Percentiles rank a stretch among this genome's conserved stretches.
Evolutionary conservation across 768 basidiomycete genomes (phyloP).

Genomic region (Panellus pusillus): DNA sequence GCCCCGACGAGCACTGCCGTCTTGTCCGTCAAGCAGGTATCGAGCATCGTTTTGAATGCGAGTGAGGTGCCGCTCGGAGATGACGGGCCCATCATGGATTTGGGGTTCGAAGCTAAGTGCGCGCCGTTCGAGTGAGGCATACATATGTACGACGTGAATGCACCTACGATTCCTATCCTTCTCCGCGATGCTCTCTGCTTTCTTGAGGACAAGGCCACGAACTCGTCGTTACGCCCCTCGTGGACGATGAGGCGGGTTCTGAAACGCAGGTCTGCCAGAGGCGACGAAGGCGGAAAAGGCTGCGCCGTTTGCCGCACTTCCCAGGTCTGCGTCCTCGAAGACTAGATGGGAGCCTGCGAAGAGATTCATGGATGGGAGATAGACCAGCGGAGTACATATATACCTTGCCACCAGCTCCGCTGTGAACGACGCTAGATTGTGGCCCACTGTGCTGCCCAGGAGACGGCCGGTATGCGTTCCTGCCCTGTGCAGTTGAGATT

Average conservation of each 20-base stretch:
- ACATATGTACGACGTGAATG: neutral
- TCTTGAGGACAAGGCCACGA: constrained; percentile 59
- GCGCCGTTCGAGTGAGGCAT: neutral
- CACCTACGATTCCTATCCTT: constrained; percentile 76
- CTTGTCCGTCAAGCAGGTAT: constrained; percentile 26
- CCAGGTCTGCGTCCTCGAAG: constrained; percentile 75
- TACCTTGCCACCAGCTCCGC: constrained; percentile 86
- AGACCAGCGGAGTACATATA: too few species aligned
- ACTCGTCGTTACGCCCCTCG: constrained; percentile 65
- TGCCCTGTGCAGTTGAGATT: constrained; percentile 44
- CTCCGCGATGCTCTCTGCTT: constrained; percentile 58
- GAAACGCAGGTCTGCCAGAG: constrained; percentile 90
- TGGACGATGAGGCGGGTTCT: constrained; percentile 80
- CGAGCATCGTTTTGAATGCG: constrained; percentile 63
- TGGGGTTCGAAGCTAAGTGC: constrained; percentile 60
- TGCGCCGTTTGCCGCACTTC: constrained; percentile 76
- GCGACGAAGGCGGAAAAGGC: constrained; percentile 86
- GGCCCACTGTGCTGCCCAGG: constrained; percentile 71
- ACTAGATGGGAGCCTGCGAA: constrained; percentile 79
- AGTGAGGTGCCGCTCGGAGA: constrained; percentile 62
- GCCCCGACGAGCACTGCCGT: constrained; percentile 63
- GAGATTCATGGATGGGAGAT: too few species aligned
- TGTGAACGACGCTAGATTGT: constrained; percentile 72
- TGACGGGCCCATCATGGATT: constrained; percentile 77
- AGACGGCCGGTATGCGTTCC: constrained; percentile 77